Evolutionary conservation across 345 rosid species (phyloP).

Genomic region (Kandelia obovata): DNA sequence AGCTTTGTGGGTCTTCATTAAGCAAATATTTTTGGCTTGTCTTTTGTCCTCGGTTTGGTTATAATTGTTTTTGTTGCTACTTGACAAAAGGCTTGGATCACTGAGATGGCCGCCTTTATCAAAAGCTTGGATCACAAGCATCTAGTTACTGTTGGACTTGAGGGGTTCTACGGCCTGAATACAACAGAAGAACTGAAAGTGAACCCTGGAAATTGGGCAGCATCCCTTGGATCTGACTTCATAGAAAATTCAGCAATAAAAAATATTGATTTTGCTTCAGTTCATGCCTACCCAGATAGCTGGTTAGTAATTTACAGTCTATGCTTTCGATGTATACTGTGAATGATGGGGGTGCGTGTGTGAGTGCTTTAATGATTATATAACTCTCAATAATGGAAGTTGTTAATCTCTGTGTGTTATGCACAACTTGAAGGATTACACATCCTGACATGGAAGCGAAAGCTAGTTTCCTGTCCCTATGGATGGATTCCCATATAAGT

Average conservation of each 20-base stretch:
- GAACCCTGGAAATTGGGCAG: constrained; percentile 54
- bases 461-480: constrained; percentile 27
- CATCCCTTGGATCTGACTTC: constrained; percentile 47
- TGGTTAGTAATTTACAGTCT: constrained; percentile 33
- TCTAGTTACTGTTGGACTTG: constrained; percentile 42
- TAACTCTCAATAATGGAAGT: constrained; percentile 8
- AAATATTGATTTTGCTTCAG: constrained; percentile 49
- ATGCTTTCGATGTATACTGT: no score
- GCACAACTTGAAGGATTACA: constrained; percentile 28
- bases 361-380: no score
- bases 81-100: constrained; percentile 40
- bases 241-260: constrained; percentile 37
- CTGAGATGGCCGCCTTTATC: constrained; percentile 47
- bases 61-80: not conserved
- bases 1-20: not conserved
- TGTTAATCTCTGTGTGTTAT: not conserved
- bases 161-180: constrained; percentile 44
- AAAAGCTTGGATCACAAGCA: constrained; percentile 45
- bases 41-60: not conserved
- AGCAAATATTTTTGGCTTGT: not conserved
- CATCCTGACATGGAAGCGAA: constrained; percentile 30
- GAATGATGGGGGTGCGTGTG: no score
- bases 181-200: constrained; percentile 21
- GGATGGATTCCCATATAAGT: constrained; percentile 39
- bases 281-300: constrained; percentile 52